phyloP scores from a whole-genome alignment of 257 asterid species.

The Agastache rugosa region DNA sequence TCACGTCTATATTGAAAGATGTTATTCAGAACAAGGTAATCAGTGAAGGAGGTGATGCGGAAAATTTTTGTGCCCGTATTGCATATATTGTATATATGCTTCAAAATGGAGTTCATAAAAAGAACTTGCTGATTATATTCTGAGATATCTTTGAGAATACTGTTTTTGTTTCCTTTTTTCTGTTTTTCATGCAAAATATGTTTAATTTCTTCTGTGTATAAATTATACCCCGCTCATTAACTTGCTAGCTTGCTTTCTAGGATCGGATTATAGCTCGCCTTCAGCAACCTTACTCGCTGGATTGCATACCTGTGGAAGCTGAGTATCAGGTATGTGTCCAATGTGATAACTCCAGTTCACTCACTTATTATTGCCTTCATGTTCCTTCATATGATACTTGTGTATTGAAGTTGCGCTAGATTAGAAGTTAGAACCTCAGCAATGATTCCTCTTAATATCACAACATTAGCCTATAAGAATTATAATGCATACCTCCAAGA shows the following conservation, averaged over 20 bases:
- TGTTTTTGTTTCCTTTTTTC: conserved; percentile 8
- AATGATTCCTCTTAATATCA: neutral
- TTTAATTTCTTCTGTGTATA: neutral
- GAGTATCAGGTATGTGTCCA: conserved; percentile 80
- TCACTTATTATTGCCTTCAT: neutral
- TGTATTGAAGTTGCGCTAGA: conserved; percentile 10
- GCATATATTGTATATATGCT: conserved; percentile 14
- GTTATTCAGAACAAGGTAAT: conserved; percentile 93
- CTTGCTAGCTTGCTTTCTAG: conserved; percentile 46
- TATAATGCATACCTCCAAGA: neutral
- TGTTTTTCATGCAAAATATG: neutral
- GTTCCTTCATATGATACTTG: neutral
- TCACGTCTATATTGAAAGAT: conserved; percentile 88
- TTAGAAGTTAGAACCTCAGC: neutral
- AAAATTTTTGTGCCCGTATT: neutral
- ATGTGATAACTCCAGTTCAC: conserved; percentile 16
- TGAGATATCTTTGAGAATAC: neutral
- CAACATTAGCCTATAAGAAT: neutral
- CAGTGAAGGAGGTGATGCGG: conserved; percentile 25
- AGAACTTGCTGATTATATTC: neutral
- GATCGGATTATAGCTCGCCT: conserved; percentile 98
- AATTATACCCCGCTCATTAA: neutral
- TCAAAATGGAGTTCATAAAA: neutral
- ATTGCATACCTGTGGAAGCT: conserved; percentile 99
- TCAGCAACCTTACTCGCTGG: conserved; percentile 97